These are phyloP conservation scores for Tylopilus cervinicoccineus DNA, from an alignment of 768 basidiomycete genomes.

Conservation along the genomic window DNA sequence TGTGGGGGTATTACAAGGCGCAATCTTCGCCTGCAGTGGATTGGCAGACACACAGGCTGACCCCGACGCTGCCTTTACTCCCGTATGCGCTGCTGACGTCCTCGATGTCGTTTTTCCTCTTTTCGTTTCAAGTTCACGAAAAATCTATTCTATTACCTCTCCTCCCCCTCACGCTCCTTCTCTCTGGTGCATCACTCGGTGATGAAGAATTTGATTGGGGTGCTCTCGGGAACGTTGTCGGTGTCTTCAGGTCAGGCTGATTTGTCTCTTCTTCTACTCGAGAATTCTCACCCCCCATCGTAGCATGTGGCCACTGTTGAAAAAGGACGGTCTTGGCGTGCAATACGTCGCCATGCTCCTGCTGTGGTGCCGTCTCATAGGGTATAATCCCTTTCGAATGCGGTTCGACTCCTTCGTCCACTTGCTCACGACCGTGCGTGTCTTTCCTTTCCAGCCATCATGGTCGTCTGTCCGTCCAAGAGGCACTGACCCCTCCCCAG, in stretches of 20 bases:
- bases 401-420: slow-evolving; percentile 46
- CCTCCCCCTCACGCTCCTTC: slow-evolving; percentile 75
- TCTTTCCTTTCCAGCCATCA: neutral
- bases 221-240: slow-evolving; percentile 66
- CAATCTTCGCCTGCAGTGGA: slow-evolving; percentile 4
- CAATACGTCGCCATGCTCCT: slow-evolving; percentile 67
- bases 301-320: slow-evolving; percentile 92
- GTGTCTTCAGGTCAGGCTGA: slow-evolving; percentile 72
- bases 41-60: slow-evolving; percentile 22
- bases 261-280: neutral
- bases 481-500: slow-evolving; percentile 29
- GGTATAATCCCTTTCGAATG: slow-evolving; percentile 62
- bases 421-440: slow-evolving; percentile 48
- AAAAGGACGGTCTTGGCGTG: slow-evolving; percentile 69
- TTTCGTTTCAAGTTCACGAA: slow-evolving; percentile 96
- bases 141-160: slow-evolving; percentile 87
- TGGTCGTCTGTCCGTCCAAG: neutral
- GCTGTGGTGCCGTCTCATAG: slow-evolving; percentile 82
- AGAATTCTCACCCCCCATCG: neutral
- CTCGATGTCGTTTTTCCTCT: slow-evolving; percentile 91
- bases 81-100: slow-evolving; percentile 77
- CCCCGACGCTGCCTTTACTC: slow-evolving; percentile 63
- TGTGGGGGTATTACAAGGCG: slow-evolving; percentile 36
- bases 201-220: slow-evolving; percentile 30
- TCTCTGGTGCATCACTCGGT: slow-evolving; percentile 42